Base-by-base conservation (phyloP, 108 stramenopile species). In the Skeletonema menzelii region DNA sequence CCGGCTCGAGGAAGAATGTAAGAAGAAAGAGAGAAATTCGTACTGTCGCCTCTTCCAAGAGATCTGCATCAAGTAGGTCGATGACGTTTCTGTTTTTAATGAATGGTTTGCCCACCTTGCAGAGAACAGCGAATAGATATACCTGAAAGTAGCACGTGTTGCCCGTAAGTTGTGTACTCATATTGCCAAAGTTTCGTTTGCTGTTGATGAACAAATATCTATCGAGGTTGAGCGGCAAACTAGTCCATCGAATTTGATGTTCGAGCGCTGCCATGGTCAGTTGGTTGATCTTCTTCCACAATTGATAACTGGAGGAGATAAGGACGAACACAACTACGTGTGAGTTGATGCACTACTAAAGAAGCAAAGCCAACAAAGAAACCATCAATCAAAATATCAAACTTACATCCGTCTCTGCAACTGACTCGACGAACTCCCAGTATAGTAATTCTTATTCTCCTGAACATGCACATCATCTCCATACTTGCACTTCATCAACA, bases 131-230 rank as follows among this genome's bases (percentile, higher is more conserved):
- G 27, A 85, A 85, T 27, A 85, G 73, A 61, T 72, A 85, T 8
- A 82, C 82, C 68, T 85, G 84, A 46, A 85, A 85, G 35, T 85
- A 85, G 53, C 84, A 85, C 20, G 84, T 85, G 49, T 80, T 82
- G 13, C 82, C 82, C 13, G 84, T 85, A 42, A 82, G 64, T 47
- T 85, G 84, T n/a, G 64, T 75, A 27, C 77, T 79, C 84, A 85
- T 85, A 4, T 49, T 22, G 3, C 61, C 65, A 15, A 22, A 53
- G 7, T 42, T 56, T 11, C n/a, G 15, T 35, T 49, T 35, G 46
- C 46, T 46, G 35, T 85, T 85, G 65, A 85, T 69, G 61, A 85
- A 79, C 55, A 82, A 27, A 28, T 82, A 85, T 28, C 46, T 67
- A 26, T 75, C 55, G 8, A 85, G 37, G 38, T 82, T 75, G 19